Evolutionary conservation across 2,329 filamentous ascomycete genomes (phyloP).

Genomic region (Trichoderma sp.): DNA sequence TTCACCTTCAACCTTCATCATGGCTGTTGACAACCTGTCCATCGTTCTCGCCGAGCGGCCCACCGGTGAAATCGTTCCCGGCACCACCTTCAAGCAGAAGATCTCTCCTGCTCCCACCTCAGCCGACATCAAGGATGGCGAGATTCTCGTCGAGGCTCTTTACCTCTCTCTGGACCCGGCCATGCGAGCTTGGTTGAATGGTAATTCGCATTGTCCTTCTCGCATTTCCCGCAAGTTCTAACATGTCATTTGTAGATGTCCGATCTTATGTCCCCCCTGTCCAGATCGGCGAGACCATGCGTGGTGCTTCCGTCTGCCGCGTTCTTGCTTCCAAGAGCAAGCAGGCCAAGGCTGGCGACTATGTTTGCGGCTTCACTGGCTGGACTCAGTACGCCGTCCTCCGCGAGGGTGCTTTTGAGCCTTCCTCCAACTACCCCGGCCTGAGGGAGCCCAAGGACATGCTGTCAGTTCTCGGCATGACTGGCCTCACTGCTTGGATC

Average conservation of each 20-base stretch:
- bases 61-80: slow-evolving; percentile 59
- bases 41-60: slow-evolving; percentile 67
- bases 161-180: slow-evolving; percentile 73
- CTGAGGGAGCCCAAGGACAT: slow-evolving; percentile 56
- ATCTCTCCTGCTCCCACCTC: slow-evolving; percentile 52
- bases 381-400: slow-evolving; percentile 69
- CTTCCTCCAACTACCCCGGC: slow-evolving; percentile 42
- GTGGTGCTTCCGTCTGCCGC: slow-evolving; percentile 60
- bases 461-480: slow-evolving; percentile 64
- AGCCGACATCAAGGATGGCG: slow-evolving; percentile 60
- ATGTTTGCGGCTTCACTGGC: slow-evolving; percentile 57
- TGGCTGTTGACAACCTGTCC: slow-evolving; percentile 48
- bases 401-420: slow-evolving; percentile 51
- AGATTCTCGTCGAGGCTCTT: slow-evolving; percentile 61
- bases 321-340: slow-evolving; percentile 61
- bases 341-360: slow-evolving; percentile 57
- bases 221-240: neutral
- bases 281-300: slow-evolving; percentile 68
- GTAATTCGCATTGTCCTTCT: slow-evolving; percentile 32
- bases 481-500: slow-evolving; percentile 75
- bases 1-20: slow-evolving; percentile 30
- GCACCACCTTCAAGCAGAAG: slow-evolving; percentile 62
- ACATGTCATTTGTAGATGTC: slow-evolving; percentile 34
- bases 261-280: slow-evolving; percentile 69
- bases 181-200: slow-evolving; percentile 73